phyloP scores from a whole-genome alignment of 2,329 filamentous ascomycete species.

The Apiospora kogelbergensis region DNA sequence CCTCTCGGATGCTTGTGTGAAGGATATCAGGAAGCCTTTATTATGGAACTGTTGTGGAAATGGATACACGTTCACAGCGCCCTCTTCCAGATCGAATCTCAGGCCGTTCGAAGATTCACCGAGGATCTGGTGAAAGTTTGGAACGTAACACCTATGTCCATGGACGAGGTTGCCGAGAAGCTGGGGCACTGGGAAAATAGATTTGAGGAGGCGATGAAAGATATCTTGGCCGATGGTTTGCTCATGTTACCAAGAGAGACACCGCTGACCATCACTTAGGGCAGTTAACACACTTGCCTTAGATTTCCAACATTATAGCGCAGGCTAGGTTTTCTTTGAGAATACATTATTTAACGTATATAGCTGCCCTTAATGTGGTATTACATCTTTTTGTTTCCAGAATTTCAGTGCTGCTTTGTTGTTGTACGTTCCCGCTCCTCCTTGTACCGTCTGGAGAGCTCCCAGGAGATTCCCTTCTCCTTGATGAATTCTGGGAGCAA shows the following conservation, averaged over 20 bases:
- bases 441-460: background rate
- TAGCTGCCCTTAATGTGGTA: too few species aligned
- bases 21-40: background rate
- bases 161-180: background rate
- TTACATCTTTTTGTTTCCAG: background rate
- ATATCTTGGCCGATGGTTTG: too few species aligned
- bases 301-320: too few species aligned
- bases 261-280: too few species aligned
- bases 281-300: too few species aligned
- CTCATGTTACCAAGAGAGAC: too few species aligned
- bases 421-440: background rate
- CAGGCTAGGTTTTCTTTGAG: too few species aligned
- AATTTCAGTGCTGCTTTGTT: background rate
- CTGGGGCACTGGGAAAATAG: too few species aligned
- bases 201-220: too few species aligned
- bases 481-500: background rate
- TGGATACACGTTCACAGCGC: background rate
- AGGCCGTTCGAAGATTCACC: background rate
- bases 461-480: background rate
- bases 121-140: background rate
- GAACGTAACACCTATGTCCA: background rate
- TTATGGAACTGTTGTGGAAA: background rate
- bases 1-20: background rate
- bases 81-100: background rate
- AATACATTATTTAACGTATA: too few species aligned